phyloP scores from a whole-genome alignment of 2,329 filamentous ascomycete genomes.

The Anthostomella pinea region DNA sequence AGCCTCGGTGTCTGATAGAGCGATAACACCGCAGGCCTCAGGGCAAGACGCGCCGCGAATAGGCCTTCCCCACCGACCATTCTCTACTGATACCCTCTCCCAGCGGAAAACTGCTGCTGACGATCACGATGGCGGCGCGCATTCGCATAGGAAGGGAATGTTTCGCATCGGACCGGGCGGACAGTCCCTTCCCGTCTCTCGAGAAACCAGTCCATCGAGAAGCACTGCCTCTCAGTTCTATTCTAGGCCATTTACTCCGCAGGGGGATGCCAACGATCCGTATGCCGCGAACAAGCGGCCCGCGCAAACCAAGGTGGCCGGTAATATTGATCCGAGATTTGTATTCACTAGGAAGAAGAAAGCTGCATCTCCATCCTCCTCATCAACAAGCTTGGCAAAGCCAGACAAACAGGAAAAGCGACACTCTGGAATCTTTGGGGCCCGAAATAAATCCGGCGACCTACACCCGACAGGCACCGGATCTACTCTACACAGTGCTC shows the following conservation, averaged over 20 bases:
- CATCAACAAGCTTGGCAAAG: constrained; percentile 50
- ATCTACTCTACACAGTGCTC: constrained; percentile 49
- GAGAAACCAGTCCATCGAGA: constrained; percentile 64
- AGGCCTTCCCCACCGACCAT: constrained; percentile 40
- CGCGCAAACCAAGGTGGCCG: constrained; percentile 63
- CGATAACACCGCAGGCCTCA: constrained; percentile 69
- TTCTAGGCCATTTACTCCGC: constrained; percentile 73
- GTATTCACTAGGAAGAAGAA: constrained; percentile 78
- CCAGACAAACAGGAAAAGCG: constrained; percentile 49
- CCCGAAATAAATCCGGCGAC: constrained; percentile 40
- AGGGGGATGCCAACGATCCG: constrained; percentile 77
- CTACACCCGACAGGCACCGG: constrained; percentile 46
- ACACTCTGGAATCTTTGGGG: constrained; percentile 43
- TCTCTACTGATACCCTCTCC: constrained; percentile 42
- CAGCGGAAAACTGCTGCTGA: constrained; percentile 40
- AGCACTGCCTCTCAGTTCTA: constrained; percentile 61
- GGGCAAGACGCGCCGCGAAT: constrained; percentile 49
- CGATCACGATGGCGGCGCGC: constrained; percentile 27
- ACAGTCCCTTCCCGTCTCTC: constrained; percentile 55
- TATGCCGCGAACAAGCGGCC: constrained; percentile 80
- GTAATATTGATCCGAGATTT: constrained; percentile 73
- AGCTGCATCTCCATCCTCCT: constrained; percentile 53
- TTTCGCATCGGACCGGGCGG: constrained; percentile 47
- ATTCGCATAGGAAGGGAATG: constrained; percentile 51
- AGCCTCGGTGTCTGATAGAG: constrained; percentile 28